Percentiles rank a stretch among this genome's conserved stretches.
Conservation (phyloP, 2,329 filamentous ascomycete genomes). For the Thelonectria rubi region DNA sequence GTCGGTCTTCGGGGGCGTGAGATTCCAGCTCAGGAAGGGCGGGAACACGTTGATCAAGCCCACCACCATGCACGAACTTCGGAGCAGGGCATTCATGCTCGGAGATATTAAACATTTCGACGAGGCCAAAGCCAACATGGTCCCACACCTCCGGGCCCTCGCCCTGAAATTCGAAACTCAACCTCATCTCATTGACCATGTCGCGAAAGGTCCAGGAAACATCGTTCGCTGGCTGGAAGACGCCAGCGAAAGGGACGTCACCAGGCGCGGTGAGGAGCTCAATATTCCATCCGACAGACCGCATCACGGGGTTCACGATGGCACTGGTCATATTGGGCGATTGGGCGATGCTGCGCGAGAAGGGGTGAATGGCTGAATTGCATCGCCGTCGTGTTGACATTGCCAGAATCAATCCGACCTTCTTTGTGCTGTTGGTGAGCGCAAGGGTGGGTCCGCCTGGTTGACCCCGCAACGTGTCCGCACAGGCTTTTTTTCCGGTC, state of each 20-base stretch:
- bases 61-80: background rate
- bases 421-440: no score
- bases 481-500: no score
- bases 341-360: background rate
- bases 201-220: conserved; percentile 11
- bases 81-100: conserved; percentile 3
- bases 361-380: no score
- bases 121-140: background rate
- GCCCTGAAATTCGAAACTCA: conserved; percentile 4
- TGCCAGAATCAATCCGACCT: no score
- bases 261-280: background rate
- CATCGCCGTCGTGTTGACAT: no score
- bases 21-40: conserved; percentile 1
- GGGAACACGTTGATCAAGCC: conserved; percentile 10
- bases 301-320: background rate
- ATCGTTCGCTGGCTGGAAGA: background rate
- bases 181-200: conserved; percentile 10
- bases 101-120: background rate
- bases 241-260: background rate
- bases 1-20: conserved; percentile 1
- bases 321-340: background rate
- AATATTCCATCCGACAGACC: conserved; percentile 13
- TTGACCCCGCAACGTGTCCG: no score
- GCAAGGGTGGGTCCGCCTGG: no score
- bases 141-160: background rate